Conservation (phyloP, 495 filamentous ascomycete genomes). For the Astrothelium macrocarpum region DNA sequence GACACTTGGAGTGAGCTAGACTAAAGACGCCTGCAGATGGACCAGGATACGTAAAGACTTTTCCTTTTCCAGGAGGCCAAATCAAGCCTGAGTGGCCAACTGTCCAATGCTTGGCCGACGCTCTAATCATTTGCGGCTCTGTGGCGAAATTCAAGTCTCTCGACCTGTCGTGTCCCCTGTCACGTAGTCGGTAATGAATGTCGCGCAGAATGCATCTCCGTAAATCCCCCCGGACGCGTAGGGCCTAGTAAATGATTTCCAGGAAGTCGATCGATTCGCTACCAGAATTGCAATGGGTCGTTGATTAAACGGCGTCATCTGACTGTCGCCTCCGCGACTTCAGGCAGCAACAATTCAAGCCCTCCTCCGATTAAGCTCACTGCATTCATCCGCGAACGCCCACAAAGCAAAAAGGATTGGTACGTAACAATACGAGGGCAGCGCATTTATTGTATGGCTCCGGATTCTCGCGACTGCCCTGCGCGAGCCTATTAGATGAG, state of each 20-base stretch:
- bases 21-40: neutral
- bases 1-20: neutral
- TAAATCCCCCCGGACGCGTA: neutral
- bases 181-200: neutral
- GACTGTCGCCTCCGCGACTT: neutral
- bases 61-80: neutral
- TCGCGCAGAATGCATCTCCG: neutral
- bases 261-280: neutral
- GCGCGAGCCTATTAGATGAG: neutral
- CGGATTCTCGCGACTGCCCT: neutral
- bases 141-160: conserved; percentile 2
- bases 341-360: neutral
- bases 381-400: neutral
- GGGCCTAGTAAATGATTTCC: neutral
- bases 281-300: neutral
- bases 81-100: neutral
- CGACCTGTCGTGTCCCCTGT: neutral
- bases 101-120: neutral
- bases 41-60: neutral
- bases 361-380: neutral
- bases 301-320: neutral
- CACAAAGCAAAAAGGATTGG: neutral
- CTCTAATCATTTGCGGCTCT: neutral
- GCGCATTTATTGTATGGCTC: neutral
- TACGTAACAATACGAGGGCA: neutral